These are phyloP conservation scores for Kluyveromyces marxianus DNA, from an alignment of 1,139 yeast genomes.

Conservation along the genomic window DNA sequence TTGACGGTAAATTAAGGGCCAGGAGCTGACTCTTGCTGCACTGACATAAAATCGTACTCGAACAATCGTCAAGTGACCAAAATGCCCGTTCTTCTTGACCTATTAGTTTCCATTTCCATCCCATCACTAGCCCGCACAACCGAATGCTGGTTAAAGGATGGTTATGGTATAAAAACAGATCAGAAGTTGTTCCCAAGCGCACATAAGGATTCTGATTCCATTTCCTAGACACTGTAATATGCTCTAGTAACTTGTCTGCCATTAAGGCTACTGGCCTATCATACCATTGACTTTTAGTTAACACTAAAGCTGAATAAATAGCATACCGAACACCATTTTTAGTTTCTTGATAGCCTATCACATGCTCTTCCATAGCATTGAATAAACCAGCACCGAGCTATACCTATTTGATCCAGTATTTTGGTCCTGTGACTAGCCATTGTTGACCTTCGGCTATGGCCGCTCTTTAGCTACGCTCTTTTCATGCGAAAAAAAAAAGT, in stretches of 20 bases:
- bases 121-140: constrained; percentile 18
- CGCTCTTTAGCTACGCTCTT: too few relatives aligned
- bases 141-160: constrained; percentile 19
- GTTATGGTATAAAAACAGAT: constrained; percentile 17
- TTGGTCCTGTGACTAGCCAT: too few relatives aligned
- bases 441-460: too few relatives aligned
- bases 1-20: constrained; percentile 8
- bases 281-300: background rate
- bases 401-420: background rate
- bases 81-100: constrained; percentile 15
- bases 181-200: background rate
- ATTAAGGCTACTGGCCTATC: constrained; percentile 1
- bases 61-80: constrained; percentile 23
- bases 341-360: background rate
- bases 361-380: constrained; percentile 4
- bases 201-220: background rate
- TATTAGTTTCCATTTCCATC: constrained; percentile 14
- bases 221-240: background rate
- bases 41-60: constrained; percentile 14
- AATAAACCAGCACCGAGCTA: background rate
- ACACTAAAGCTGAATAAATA: background rate
- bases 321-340: background rate
- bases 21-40: constrained; percentile 11
- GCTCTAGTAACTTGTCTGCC: background rate
- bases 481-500: too few relatives aligned